Percentiles rank a stretch among this genome's conserved stretches.
phyloP scores from a whole-genome alignment of 169 alveolate species.

The Toxoplasma gondii region DNA sequence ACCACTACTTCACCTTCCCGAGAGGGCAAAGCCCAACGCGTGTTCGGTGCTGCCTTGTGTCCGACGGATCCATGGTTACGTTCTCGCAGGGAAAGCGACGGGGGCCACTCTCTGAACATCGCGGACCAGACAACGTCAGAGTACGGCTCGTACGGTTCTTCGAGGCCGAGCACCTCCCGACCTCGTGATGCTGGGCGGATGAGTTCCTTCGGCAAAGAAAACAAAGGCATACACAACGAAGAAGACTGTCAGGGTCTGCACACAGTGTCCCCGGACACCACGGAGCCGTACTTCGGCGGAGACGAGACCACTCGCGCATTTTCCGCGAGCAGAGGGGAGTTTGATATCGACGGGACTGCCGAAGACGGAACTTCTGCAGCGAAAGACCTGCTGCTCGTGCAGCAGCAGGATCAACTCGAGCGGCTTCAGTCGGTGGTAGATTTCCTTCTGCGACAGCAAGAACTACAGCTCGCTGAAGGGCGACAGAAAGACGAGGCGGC shows the following conservation, averaged over 20 bases:
- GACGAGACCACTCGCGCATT: background rate
- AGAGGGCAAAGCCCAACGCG: background rate
- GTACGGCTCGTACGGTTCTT: too few species aligned
- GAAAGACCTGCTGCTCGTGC: background rate
- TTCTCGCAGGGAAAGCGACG: too few species aligned
- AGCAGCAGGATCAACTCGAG: slow-evolving; percentile 33
- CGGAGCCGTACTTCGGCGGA: background rate
- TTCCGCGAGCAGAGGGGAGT: background rate
- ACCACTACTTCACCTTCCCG: background rate
- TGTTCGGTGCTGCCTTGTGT: background rate
- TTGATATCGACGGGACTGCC: too few species aligned
- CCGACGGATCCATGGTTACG: too few species aligned
- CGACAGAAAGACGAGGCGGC: background rate
- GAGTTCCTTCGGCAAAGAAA: too few species aligned
- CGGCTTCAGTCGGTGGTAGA: slow-evolving; percentile 18
- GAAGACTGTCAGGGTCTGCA: background rate
- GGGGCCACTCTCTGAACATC: too few species aligned
- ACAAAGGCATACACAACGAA: background rate
- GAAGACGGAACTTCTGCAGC: background rate
- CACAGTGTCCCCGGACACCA: background rate
- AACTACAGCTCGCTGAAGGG: background rate
- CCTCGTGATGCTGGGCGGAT: too few species aligned
- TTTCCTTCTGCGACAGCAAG: slow-evolving; percentile 23
- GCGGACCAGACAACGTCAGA: too few species aligned
- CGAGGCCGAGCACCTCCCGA: too few species aligned